These are phyloP conservation scores for Trypanosoma lewisi DNA, from an alignment of 208 protist species.

Conservation along the genomic window DNA sequence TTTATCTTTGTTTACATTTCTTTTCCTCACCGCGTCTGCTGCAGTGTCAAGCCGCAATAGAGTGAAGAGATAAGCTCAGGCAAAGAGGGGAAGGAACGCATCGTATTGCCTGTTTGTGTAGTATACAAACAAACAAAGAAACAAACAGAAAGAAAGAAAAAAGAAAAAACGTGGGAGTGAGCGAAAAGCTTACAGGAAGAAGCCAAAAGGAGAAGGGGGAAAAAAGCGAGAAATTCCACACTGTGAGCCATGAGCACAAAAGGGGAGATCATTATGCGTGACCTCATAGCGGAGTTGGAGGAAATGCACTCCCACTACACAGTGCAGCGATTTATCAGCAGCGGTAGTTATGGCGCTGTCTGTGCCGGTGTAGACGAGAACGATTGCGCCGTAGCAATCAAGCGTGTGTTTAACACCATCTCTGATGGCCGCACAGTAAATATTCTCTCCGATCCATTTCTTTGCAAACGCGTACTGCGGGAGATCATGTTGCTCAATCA, in stretches of 20 bases:
- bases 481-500: slow-evolving; percentile 95
- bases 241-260: slow-evolving; percentile 32
- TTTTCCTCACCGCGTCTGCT: neutral
- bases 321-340: slow-evolving; percentile 83
- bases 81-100: neutral
- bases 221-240: slow-evolving; percentile 16
- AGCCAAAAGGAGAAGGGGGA: neutral
- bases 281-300: slow-evolving; percentile 73
- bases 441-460: slow-evolving; percentile 84
- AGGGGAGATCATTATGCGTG: slow-evolving; percentile 67
- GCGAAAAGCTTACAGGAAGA: neutral
- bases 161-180: neutral
- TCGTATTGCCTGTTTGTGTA: too few relatives aligned
- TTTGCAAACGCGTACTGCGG: slow-evolving; percentile 90
- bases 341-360: slow-evolving; percentile 87
- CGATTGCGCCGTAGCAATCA: slow-evolving; percentile 71
- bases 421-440: slow-evolving; percentile 79
- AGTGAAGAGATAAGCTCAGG: neutral
- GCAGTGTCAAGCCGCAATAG: neutral
- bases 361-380: slow-evolving; percentile 76
- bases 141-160: neutral
- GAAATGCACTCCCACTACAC: slow-evolving; percentile 75
- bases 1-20: neutral
- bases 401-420: slow-evolving; percentile 87
- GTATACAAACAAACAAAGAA: neutral